phyloP scores from a whole-genome alignment of 345 rosid genomes.

The Pugionium dolabratum region DNA sequence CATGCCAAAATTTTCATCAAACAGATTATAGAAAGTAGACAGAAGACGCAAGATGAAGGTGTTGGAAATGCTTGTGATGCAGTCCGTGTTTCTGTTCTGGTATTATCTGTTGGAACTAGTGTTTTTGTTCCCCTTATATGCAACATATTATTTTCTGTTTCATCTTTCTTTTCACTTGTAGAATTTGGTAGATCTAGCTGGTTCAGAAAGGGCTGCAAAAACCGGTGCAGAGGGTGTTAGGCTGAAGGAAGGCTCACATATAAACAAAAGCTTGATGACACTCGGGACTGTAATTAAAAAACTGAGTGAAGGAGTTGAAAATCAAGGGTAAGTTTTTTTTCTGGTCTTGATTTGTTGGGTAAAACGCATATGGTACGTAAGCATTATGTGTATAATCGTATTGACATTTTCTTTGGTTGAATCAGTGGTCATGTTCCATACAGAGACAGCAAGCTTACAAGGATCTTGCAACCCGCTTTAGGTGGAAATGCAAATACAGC shows the following conservation, averaged over 20 bases:
- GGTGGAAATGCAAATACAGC: slow-evolving; percentile 99
- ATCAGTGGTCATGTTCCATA: slow-evolving; percentile 95
- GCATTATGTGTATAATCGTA: background rate
- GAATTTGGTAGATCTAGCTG: slow-evolving; percentile 98
- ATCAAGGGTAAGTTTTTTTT: slow-evolving; percentile 63
- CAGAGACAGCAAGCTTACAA: slow-evolving; percentile 95
- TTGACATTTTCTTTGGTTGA: slow-evolving; percentile 28
- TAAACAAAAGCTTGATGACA: slow-evolving; percentile 92
- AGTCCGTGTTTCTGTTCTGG: slow-evolving; percentile 93
- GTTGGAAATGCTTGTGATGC: slow-evolving; percentile 74
- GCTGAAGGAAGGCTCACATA: slow-evolving; percentile 93
- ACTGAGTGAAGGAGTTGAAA: slow-evolving; percentile 92
- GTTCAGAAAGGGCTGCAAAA: slow-evolving; percentile 98
- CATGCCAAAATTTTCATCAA: slow-evolving; percentile 10
- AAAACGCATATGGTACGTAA: background rate
- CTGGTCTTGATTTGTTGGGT: slow-evolving; percentile 13
- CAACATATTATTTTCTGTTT: background rate
- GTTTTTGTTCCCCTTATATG: slow-evolving; percentile 19
- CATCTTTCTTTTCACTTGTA: slow-evolving; percentile 37
- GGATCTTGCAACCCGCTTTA: slow-evolving; percentile 93
- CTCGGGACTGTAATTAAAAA: slow-evolving; percentile 92
- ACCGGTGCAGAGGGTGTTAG: slow-evolving; percentile 99
- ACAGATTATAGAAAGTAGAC: slow-evolving; percentile 93
- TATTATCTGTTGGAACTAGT: slow-evolving; percentile 37
- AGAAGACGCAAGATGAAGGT: slow-evolving; percentile 65